These are phyloP conservation scores for Phytophthora citrophthora DNA, from an alignment of 352 stramenopile species.

Conservation along the genomic window DNA sequence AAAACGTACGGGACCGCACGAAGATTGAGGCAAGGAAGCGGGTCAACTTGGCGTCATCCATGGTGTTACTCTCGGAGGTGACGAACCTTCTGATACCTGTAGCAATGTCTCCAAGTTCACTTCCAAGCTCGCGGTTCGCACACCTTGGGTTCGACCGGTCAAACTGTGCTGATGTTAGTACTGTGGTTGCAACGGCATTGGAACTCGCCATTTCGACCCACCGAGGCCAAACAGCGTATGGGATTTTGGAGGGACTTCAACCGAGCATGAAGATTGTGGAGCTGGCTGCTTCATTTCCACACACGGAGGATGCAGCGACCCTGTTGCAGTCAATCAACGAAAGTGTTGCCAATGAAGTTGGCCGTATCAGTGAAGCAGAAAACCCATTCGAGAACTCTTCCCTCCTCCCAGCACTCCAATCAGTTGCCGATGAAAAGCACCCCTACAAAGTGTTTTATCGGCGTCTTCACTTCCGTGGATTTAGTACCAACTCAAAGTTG, in stretches of 20 bases:
- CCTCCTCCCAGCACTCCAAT: constrained; percentile 44
- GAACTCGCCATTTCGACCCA: constrained; percentile 58
- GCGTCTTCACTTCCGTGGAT: constrained; percentile 63
- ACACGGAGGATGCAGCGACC: constrained; percentile 32
- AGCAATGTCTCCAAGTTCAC: constrained; percentile 44
- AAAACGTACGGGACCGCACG: constrained; percentile 50
- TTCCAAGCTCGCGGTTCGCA: constrained; percentile 34
- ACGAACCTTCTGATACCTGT: constrained; percentile 65
- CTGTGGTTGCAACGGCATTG: constrained; percentile 58
- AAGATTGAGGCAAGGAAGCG: constrained; percentile 65
- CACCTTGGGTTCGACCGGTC: constrained; percentile 37
- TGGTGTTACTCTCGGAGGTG: constrained; percentile 67
- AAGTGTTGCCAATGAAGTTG: constrained; percentile 23
- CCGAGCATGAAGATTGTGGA: constrained; percentile 68
- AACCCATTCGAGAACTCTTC: constrained; percentile 41
- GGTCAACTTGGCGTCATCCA: constrained; percentile 69
- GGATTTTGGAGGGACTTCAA: constrained; percentile 52
- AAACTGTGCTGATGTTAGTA: constrained; percentile 34
- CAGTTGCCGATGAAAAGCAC: constrained; percentile 1
- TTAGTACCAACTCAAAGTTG: constrained; percentile 32
- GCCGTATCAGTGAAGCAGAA: constrained; percentile 2
- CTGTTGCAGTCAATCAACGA: constrained; percentile 38
- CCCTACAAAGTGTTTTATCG: constrained; percentile 42
- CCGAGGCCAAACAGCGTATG: constrained; percentile 38
- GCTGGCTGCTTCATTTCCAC: constrained; percentile 53